Evolutionary conservation across 2,329 filamentous ascomycete genomes (phyloP).

Genomic region (Lizonia empirigonia): DNA sequence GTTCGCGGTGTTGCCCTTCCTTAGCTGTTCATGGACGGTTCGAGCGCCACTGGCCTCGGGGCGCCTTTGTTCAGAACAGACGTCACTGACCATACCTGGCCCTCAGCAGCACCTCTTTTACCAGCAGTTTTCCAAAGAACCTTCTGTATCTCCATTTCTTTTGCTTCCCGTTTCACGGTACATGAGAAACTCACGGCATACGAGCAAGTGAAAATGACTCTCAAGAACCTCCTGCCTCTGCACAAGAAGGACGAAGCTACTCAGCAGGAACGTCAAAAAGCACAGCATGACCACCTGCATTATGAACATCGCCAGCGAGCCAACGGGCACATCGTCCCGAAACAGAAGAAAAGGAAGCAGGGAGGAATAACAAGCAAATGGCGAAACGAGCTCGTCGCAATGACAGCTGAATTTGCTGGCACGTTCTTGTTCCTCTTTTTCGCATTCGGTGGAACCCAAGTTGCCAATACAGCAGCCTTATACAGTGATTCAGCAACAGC

Average conservation of each 20-base stretch:
- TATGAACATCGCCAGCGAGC: slow-evolving; percentile 12
- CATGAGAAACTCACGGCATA: not conserved
- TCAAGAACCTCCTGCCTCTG: slow-evolving; percentile 14
- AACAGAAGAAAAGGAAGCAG: slow-evolving; percentile 10
- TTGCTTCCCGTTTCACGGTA: not conserved
- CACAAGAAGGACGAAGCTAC: slow-evolving; percentile 10
- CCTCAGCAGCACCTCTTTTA: slow-evolving; percentile 1
- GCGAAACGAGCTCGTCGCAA: slow-evolving; percentile 46
- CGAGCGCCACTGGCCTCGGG: slow-evolving; percentile 10
- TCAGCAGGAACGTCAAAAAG: not conserved
- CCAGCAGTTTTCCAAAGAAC: not conserved
- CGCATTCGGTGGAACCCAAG: slow-evolving; percentile 47
- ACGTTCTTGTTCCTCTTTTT: slow-evolving; percentile 52
- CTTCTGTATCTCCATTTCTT: not conserved
- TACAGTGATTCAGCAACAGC: slow-evolving; percentile 27
- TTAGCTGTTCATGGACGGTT: slow-evolving; percentile 5
- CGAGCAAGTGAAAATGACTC: slow-evolving; percentile 1
- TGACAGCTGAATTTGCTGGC: slow-evolving; percentile 46
- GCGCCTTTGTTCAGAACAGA: slow-evolving; percentile 15
- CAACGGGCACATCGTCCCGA: slow-evolving; percentile 10
- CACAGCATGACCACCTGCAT: not conserved
- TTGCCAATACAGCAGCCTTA: slow-evolving; percentile 43
- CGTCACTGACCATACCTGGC: slow-evolving; percentile 5
- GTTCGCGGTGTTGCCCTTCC: slow-evolving; percentile 7
- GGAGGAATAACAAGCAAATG: slow-evolving; percentile 24